phyloP scores from a whole-genome alignment of 805 yeast genomes.

The Wickerhamomyces kurtzmanii region DNA sequence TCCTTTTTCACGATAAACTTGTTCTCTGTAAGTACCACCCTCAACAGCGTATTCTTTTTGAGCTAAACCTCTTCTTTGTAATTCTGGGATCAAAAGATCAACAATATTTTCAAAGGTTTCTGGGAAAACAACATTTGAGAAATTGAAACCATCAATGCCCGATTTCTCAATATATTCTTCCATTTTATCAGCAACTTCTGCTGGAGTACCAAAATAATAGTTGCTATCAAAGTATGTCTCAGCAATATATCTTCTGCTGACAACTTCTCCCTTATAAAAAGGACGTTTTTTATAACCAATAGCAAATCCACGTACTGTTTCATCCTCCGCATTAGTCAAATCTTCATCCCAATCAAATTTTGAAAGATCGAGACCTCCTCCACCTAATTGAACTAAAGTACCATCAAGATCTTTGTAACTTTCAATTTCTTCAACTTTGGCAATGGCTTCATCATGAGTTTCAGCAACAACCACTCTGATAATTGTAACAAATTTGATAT shows the following conservation, averaged over 20 bases:
- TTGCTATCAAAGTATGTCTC: constrained; percentile 12
- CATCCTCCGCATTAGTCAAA: constrained; percentile 16
- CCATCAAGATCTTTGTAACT: constrained; percentile 24
- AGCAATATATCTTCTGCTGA: constrained; percentile 11
- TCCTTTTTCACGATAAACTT: constrained; percentile 14
- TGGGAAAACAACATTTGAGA: constrained; percentile 26
- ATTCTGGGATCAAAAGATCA: constrained; percentile 26
- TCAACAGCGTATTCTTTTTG: constrained; percentile 27
- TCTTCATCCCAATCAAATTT: constrained; percentile 23
- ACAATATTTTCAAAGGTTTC: constrained; percentile 29
- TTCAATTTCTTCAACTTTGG: constrained; percentile 22
- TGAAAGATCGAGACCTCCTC: constrained; percentile 28
- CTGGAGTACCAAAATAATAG: constrained; percentile 22
- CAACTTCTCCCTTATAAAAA: constrained; percentile 9
- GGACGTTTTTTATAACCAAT: constrained; percentile 17
- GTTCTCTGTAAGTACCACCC: constrained; percentile 25
- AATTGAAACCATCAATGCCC: constrained; percentile 33
- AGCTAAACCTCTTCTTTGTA: constrained; percentile 24
- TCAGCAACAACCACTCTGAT: constrained; percentile 25
- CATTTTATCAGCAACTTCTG: constrained; percentile 30
- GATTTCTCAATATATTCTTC: constrained; percentile 29
- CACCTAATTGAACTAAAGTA: constrained; percentile 27
- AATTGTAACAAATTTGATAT: constrained; percentile 28
- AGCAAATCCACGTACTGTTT: constrained; percentile 17
- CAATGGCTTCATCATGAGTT: constrained; percentile 32